Evolutionary conservation across 352 stramenopile species (phyloP), one percentile per base, ranked within the genome.

Genomic region (Discostella stelligera): DNA sequence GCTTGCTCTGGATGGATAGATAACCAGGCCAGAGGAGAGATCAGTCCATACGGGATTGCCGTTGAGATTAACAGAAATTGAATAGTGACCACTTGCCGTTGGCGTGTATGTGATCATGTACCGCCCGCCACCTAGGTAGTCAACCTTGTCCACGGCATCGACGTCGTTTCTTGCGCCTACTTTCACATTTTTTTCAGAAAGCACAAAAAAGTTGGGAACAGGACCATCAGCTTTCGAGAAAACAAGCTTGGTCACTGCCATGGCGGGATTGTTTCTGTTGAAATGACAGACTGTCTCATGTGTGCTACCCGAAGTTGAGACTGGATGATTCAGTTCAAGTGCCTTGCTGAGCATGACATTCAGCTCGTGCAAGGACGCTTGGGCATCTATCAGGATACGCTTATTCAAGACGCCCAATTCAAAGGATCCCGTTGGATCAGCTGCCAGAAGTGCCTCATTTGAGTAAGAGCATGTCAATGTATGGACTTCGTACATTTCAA

Each of bases 101-200:
- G 96, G 96, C 0, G 90, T 94, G 16, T 97, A 94, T 3, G 80
- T 85, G 21, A 98, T 82, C 37, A 90, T 82, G 80, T 96, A 97
- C 0, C 95, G 80, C 0, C 95, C 95, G 41, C 79, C 77, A 49
- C 86, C 90, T 72, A 94, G 78, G 71, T 95, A 96, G 21, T 85
- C 73, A 7, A 98, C 88, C 0, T 79, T 76, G 27, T 92, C 73
- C 5, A 97, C 32, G 0, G 92, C 93, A 68, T 80, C 50, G 30
- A 79, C 48, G 18, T 71, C 56, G 39, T 60, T 85, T 7, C 44
- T 63, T 41, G 65, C 18, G 20, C 20, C 25, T 30, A 80, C 68
- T n/a, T 66, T 50, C 14, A 85, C 49, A 58, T 64, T 79, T 18
- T 85, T 61, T 18, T 71, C 46, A 13, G 71, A 78, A 39, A 44